Conservation (phyloP, 768 basidiomycete species). For the Boletellus ananiceps region DNA sequence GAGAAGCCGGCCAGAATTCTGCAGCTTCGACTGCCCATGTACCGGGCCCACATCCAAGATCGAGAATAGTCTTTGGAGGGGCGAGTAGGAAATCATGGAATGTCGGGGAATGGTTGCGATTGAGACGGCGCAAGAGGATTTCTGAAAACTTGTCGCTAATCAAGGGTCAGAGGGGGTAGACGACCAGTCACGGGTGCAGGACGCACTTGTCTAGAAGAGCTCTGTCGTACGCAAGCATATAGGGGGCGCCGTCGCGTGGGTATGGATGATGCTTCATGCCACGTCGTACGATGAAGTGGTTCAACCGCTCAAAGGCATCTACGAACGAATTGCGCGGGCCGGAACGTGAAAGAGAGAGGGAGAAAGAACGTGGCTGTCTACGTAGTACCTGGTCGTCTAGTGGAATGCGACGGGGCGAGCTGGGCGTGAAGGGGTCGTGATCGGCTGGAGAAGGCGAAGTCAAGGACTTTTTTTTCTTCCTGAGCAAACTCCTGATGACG, state of each 20-base stretch:
- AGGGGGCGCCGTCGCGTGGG: conserved; percentile 42
- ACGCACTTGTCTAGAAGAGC: conserved; percentile 55
- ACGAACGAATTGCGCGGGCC: conserved; percentile 9
- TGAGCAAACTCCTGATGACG: conserved; percentile 11
- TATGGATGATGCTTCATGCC: conserved; percentile 56
- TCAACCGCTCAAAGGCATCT: conserved; percentile 19
- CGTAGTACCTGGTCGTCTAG: background rate
- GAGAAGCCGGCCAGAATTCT: conserved; percentile 52
- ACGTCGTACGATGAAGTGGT: conserved; percentile 23
- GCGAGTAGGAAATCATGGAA: conserved; percentile 50
- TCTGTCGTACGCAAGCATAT: conserved; percentile 65
- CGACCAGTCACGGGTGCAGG: conserved; percentile 6
- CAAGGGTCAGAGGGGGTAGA: conserved; percentile 8
- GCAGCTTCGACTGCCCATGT: conserved; percentile 65
- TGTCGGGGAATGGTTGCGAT: conserved; percentile 48
- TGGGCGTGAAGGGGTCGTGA: conserved; percentile 6
- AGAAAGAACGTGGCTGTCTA: background rate
- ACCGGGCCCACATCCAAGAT: conserved; percentile 73
- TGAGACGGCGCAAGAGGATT: conserved; percentile 51
- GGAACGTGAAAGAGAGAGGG: background rate
- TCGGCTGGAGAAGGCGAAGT: background rate
- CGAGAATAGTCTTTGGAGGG: conserved; percentile 56
- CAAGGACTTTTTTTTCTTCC: conserved; percentile 25
- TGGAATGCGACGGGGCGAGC: background rate
- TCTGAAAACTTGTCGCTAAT: conserved; percentile 59